Evolutionary conservation across 2,329 filamentous ascomycete species (phyloP), one percentile per base, ranked within the genome.

Genomic region (Ophiostoma piceae): DNA sequence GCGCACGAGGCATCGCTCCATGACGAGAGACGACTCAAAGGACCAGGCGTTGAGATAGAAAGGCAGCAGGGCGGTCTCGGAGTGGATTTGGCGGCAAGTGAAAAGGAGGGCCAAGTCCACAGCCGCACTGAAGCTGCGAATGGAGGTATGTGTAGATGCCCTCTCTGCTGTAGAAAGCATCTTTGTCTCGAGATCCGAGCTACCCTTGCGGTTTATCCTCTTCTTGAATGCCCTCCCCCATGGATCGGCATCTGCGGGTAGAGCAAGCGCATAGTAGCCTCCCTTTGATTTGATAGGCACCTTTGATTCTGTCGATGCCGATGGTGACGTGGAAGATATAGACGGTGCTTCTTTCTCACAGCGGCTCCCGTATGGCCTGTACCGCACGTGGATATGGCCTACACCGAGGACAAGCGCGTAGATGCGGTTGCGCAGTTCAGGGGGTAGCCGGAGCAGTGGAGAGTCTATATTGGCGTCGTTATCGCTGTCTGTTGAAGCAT

Each of bases 11-110:
- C 74, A 79, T 8, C 78, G 73, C 65, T 79, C 78, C 78, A 80
- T 78, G 32, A 78, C 69, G 16, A 72, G 71, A 2, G 71, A 39
- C 22, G 71, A 76, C 69, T 76, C 75, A 68, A 79, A 79, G 0
- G 76, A 78, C 78, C 78, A 79, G 41, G 73, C 73, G 60, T 78
- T 78, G 57, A 79, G 74, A 54, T 73, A 69, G 68, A 77, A 79
- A 8, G 78, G 78, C 41, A 80, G 72, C 39, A 77, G 69, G 2
- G 74, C 75, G 19, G 79, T 79, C 72, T 79, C 79, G 69, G 76
- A 73, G 75, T 79, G 78, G 16, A 80, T 76, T 74, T 79, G 78
- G 41, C 79, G 75, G 71, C 78, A 80, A 26, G 78, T 77, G 3
- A 73, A 71, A 2, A 77, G 76, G 2, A 79, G 75, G 22, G 79